A percentile compares a stretch with the other conserved stretches of the same genome.
These are phyloP conservation scores for Penicillium pancosmium DNA, from an alignment of 495 filamentous ascomycete genomes.

Conservation along the genomic window DNA sequence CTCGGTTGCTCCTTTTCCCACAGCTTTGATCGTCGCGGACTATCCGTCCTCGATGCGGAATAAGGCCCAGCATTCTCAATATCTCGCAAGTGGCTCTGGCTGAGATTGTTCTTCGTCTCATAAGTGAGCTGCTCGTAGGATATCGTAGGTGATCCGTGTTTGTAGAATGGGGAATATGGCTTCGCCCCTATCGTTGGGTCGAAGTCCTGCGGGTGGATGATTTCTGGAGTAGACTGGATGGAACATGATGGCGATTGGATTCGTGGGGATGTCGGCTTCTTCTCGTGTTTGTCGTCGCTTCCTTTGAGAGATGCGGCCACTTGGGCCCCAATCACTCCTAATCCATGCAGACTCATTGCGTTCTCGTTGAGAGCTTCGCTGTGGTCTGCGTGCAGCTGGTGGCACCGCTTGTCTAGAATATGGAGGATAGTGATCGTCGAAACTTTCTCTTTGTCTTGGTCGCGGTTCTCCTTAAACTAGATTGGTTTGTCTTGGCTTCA, in stretches of 20 bases:
- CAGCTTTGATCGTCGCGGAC: slow-evolving; percentile 41
- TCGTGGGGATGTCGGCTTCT: slow-evolving; percentile 13
- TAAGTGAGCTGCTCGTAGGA: slow-evolving; percentile 50
- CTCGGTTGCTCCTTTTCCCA: slow-evolving; percentile 41
- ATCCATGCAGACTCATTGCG: slow-evolving; percentile 34
- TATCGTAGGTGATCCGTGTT: slow-evolving; percentile 50
- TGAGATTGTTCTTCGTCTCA: slow-evolving; percentile 36
- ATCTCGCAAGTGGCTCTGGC: slow-evolving; percentile 27
- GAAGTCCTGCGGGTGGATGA: slow-evolving; percentile 31
- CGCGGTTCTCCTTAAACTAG: slow-evolving; percentile 17
- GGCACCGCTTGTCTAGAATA: slow-evolving; percentile 12
- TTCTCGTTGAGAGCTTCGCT: background rate
- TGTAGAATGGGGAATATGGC: slow-evolving; percentile 64
- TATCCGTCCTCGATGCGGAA: slow-evolving; percentile 17
- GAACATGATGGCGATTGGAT: slow-evolving; percentile 18
- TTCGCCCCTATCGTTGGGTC: slow-evolving; percentile 48
- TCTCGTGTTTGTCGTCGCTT: slow-evolving; percentile 24
- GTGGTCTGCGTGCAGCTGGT: background rate
- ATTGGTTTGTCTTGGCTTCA: slow-evolving; percentile 12
- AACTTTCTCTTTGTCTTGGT: slow-evolving; percentile 8
- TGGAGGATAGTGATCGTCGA: slow-evolving; percentile 15
- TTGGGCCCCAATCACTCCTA: slow-evolving; percentile 37
- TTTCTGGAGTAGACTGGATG: slow-evolving; percentile 26
- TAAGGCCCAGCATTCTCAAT: slow-evolving; percentile 34
- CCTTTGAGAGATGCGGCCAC: slow-evolving; percentile 33